Evolutionary conservation across 2,329 filamentous ascomycete genomes (phyloP).

Genomic region (Fusarium chlamydosporum): DNA sequence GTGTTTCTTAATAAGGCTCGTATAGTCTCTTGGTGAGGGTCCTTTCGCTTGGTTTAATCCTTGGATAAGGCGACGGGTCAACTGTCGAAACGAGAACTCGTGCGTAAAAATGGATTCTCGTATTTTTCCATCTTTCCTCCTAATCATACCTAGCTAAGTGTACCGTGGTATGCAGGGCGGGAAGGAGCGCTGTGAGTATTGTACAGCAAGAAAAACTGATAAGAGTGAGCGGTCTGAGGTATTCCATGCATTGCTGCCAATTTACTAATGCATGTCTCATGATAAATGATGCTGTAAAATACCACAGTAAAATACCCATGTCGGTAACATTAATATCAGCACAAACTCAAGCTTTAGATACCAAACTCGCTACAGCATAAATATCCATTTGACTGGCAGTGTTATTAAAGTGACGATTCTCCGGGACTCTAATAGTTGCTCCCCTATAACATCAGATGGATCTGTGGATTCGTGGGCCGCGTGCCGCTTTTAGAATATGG

Average conservation of each 20-base stretch:
- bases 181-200: neutral
- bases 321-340: neutral
- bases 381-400: constrained; percentile 1
- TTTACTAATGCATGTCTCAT: constrained; percentile 13
- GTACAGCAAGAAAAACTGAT: neutral
- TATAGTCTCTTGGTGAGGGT: neutral
- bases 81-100: constrained; percentile 6
- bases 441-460: constrained; percentile 38
- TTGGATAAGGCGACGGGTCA: neutral
- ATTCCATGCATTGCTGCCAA: constrained; percentile 33
- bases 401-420: constrained; percentile 24
- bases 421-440: constrained; percentile 30
- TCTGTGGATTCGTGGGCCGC: constrained; percentile 22
- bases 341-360: neutral
- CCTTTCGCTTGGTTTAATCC: neutral
- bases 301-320: constrained; percentile 1
- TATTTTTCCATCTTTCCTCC: constrained; percentile 12
- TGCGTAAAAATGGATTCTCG: constrained; percentile 20
- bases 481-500: constrained; percentile 28
- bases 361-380: neutral
- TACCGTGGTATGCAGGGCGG: constrained; percentile 6
- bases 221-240: constrained; percentile 8
- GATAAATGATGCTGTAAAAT: constrained; percentile 7
- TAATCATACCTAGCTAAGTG: too few species aligned
- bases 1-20: constrained; percentile 1